Evolutionary conservation across 495 filamentous ascomycete genomes (phyloP), one percentile per base, ranked within the genome.

Genomic region (Aspergillus sclerotiicarbonarius): DNA sequence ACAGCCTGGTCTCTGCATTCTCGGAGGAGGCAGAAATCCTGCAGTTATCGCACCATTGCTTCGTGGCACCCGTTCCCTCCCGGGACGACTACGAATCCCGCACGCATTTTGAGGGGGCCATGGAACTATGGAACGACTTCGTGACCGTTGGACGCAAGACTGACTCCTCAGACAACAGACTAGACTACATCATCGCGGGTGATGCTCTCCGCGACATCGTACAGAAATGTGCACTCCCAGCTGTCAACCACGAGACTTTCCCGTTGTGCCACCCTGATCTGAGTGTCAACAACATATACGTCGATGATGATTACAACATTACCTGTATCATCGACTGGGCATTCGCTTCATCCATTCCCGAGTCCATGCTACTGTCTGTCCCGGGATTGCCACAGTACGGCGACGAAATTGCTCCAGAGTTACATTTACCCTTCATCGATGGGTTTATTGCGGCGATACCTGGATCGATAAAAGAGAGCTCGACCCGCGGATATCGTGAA

Each of bases 321-420:
- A 74, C 70, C 5, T 69, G 68, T 49, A 61, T 76, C 20, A 71
- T 76, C 37, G 68, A 76, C 58, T 76, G 70, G 71, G 57, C 50
- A 43, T 68, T 68, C 32, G 31, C 56, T 56, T 65, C 62, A 33
- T 59, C 60, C 13, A 21, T 72, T 46, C 69, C 69, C 53, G 52
- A 65, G 45, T 45, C 59, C 12, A 59, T 63, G 53, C 60, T 74
- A 9, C 51, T 71, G 18, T 45, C 54, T 7, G 20, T 63, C 1
- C 71, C 67, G 41, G 64, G 63, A 29, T 51, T 71, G 18, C 69
- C 69, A 43, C 68, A 73, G 5, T 25, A 25, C 5, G 2, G 25
- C 25, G 25, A 25, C 25, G 25, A 25, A 25, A 25, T 25, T 5
- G 25, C 2, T 25, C 5, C 25, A 5, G 25, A 25, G 25, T 25